A percentile compares a stretch with the other conserved stretches of the same genome.
Evolutionary conservation across 164 flowering plant genomes (phyloP).

Genomic region (Nymphaea thermarum): DNA sequence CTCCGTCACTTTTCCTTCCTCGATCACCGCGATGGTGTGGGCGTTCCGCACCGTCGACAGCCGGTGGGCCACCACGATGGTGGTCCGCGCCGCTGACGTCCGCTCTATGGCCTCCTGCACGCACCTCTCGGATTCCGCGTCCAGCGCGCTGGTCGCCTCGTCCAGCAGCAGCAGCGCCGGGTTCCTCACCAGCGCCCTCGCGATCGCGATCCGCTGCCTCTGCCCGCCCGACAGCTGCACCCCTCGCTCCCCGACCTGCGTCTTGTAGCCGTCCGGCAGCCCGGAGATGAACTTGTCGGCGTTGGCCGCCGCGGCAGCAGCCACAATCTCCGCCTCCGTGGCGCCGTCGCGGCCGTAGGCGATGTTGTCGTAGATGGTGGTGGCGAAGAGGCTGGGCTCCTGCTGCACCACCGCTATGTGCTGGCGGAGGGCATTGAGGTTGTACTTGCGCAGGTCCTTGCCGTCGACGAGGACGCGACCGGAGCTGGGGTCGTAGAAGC

Average conservation of each 20-base stretch:
- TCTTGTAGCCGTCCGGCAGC: constrained; percentile 83
- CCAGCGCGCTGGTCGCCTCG: constrained; percentile 97
- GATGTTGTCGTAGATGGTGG: constrained; percentile 77
- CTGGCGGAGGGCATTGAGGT: constrained; percentile 55
- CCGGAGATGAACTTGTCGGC: constrained; percentile 83
- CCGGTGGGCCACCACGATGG: constrained; percentile 83
- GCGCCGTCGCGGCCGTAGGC: constrained; percentile 62
- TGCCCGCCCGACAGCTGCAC: constrained; percentile 94
- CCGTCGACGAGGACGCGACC: constrained; percentile 86
- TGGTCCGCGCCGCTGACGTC: constrained; percentile 67
- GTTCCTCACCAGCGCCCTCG: constrained; percentile 65
- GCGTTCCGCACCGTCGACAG: constrained; percentile 83
- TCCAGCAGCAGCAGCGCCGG: constrained; percentile 78
- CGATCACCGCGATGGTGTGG: constrained; percentile 79
- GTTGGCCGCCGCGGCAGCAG: constrained; percentile 77
- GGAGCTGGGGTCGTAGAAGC: constrained; percentile 88
- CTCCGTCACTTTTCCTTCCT: constrained; percentile 92
- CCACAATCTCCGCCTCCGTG: constrained; percentile 75
- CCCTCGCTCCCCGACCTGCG: constrained; percentile 88
- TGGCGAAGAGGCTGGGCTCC: constrained; percentile 85
- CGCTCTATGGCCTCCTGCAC: constrained; percentile 81
- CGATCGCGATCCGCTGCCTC: constrained; percentile 89
- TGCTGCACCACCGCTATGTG: constrained; percentile 86
- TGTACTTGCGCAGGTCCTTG: constrained; percentile 80
- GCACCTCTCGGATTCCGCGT: constrained; percentile 83